Evolutionary conservation across 306 rosid species (phyloP).

Genomic region (Parietaria judaica): DNA sequence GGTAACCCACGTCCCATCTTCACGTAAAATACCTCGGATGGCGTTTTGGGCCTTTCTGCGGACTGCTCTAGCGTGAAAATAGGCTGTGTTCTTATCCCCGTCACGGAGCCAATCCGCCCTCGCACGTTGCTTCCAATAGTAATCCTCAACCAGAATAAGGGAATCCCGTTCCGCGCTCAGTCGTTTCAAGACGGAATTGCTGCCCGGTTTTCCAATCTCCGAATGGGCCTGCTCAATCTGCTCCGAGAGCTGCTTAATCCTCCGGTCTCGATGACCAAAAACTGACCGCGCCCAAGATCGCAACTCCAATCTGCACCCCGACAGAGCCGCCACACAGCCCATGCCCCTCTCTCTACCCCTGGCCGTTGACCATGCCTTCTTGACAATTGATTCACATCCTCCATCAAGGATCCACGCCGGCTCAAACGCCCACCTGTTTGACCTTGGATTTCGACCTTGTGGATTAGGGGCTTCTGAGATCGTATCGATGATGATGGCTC

Average conservation of each 20-base stretch:
- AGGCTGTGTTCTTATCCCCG: background rate
- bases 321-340: background rate
- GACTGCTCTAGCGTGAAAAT: background rate
- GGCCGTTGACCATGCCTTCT: background rate
- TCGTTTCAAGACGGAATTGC: too few relatives aligned
- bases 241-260: background rate
- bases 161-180: background rate
- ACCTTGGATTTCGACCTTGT: background rate
- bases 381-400: background rate
- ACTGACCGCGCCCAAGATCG: background rate
- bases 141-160: background rate
- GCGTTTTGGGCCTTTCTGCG: background rate
- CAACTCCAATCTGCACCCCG: background rate
- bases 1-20: background rate
- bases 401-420: background rate
- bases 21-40: background rate
- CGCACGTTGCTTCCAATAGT: constrained; percentile 1
- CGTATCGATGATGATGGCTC: background rate
- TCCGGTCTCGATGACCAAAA: background rate
- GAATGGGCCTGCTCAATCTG: background rate
- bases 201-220: background rate
- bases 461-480: background rate
- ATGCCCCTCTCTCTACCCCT: background rate
- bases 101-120: background rate
- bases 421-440: background rate